Evolutionary conservation across 345 rosid genomes (phyloP).

Genomic region (Pistacia atlantica): DNA sequence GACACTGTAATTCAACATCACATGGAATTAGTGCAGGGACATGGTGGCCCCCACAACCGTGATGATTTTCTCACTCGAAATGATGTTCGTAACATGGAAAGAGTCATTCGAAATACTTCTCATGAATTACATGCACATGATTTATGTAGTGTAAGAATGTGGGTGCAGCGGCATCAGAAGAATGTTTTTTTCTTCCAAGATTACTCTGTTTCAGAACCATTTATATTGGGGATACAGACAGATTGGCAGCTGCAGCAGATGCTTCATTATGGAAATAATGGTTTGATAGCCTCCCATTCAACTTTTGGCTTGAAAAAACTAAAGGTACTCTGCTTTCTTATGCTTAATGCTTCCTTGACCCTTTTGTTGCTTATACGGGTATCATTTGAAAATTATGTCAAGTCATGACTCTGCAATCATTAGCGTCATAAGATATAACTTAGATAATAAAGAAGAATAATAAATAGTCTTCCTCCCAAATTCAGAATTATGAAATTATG

Average conservation of each 20-base stretch:
- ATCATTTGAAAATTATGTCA: neutral
- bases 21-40: constrained; percentile 45
- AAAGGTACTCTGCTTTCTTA: constrained; percentile 37
- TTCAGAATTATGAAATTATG: neutral
- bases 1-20: constrained; percentile 54
- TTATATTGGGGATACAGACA: constrained; percentile 56
- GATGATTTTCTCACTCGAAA: constrained; percentile 59
- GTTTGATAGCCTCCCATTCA: constrained; percentile 48
- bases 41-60: constrained; percentile 59
- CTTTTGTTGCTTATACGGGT: neutral
- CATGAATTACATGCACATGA: constrained; percentile 46
- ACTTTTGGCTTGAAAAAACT: constrained; percentile 53
- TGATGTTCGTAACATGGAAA: constrained; percentile 60
- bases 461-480: neutral
- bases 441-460: neutral
- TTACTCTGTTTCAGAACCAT: constrained; percentile 34
- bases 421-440: neutral
- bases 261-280: constrained; percentile 47
- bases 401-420: constrained; percentile 9
- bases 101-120: constrained; percentile 44
- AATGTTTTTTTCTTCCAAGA: constrained; percentile 53
- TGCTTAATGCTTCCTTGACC: neutral
- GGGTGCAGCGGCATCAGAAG: constrained; percentile 56
- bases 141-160: constrained; percentile 42
- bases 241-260: constrained; percentile 67